phyloP scores from a whole-genome alignment of 192 early-diverging fungal species.

The Gorgonomyces haynaldii region DNA sequence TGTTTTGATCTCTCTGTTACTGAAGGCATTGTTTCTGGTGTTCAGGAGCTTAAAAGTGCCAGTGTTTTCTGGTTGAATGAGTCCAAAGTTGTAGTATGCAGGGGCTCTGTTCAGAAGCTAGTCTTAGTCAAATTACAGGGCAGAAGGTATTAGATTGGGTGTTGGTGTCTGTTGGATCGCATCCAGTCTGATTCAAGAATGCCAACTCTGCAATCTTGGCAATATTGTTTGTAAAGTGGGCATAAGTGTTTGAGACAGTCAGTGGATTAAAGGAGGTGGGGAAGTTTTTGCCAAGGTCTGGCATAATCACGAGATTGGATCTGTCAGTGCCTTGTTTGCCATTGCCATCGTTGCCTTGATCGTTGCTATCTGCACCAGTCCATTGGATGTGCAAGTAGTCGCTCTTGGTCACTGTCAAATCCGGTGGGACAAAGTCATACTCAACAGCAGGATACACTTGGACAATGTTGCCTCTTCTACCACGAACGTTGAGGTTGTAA shows the following conservation, averaged over 20 bases:
- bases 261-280: constrained; percentile 18
- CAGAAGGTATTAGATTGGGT: constrained; percentile 13
- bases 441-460: constrained; percentile 25
- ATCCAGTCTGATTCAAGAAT: constrained; percentile 20
- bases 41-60: constrained; percentile 14
- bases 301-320: constrained; percentile 17
- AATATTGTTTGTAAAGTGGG: constrained; percentile 23
- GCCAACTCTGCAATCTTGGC: constrained; percentile 14
- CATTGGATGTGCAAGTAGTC: constrained; percentile 30
- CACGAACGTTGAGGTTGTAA: constrained; percentile 27
- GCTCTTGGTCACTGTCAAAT: constrained; percentile 4
- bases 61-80: constrained; percentile 17
- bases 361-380: constrained; percentile 27
- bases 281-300: constrained; percentile 13
- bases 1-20: constrained; percentile 20
- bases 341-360: constrained; percentile 21
- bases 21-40: constrained; percentile 22
- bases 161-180: constrained; percentile 8
- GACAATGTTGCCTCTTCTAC: constrained; percentile 25
- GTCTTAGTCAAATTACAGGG: neutral
- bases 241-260: neutral
- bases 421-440: constrained; percentile 29
- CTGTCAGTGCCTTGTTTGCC: constrained; percentile 24
- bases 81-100: constrained; percentile 16
- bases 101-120: constrained; percentile 14